Percentiles rank a stretch among this genome's conserved stretches.
Conservation (phyloP, 805 yeast genomes). For the Nakazawaea anatomiae region DNA sequence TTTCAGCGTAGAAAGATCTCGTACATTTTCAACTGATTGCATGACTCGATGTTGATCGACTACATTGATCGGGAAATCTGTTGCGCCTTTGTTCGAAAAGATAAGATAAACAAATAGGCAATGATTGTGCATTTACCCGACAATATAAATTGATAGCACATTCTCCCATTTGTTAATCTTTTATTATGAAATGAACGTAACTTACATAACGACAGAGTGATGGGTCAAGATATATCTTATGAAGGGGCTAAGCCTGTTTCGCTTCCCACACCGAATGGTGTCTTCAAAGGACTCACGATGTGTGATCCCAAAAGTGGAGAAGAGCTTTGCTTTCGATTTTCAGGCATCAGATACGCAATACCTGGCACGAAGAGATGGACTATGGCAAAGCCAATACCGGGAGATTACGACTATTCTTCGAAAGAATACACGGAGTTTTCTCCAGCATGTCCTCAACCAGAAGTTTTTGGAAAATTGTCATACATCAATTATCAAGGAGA, state of each 20-base stretch:
- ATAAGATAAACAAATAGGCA: too few relatives aligned
- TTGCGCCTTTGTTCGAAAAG: too few relatives aligned
- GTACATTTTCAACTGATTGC: too few relatives aligned
- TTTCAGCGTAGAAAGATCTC: too few relatives aligned
- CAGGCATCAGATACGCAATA: conserved; percentile 29
- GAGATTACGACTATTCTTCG: conserved; percentile 24
- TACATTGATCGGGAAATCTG: too few relatives aligned
- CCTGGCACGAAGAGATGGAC: conserved; percentile 27
- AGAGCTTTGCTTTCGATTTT: conserved; percentile 16
- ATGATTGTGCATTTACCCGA: too few relatives aligned
- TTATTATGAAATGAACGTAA: too few relatives aligned
- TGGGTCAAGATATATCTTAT: conserved; percentile 8
- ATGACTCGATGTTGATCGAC: too few relatives aligned
- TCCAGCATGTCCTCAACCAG: conserved; percentile 23
- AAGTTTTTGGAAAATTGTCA: neutral
- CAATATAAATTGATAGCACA: too few relatives aligned
- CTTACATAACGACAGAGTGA: neutral
- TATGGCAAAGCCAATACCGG: conserved; percentile 22
- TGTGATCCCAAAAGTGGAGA: conserved; percentile 4
- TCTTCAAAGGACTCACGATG: conserved; percentile 6
- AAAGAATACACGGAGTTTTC: conserved; percentile 23
- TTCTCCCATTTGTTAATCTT: neutral
- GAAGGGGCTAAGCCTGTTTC: conserved; percentile 4
- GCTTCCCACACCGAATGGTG: conserved; percentile 2
- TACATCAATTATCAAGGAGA: neutral